phyloP scores from a whole-genome alignment of 2,329 filamentous ascomycete species.

The Lithohypha guttulata region DNA sequence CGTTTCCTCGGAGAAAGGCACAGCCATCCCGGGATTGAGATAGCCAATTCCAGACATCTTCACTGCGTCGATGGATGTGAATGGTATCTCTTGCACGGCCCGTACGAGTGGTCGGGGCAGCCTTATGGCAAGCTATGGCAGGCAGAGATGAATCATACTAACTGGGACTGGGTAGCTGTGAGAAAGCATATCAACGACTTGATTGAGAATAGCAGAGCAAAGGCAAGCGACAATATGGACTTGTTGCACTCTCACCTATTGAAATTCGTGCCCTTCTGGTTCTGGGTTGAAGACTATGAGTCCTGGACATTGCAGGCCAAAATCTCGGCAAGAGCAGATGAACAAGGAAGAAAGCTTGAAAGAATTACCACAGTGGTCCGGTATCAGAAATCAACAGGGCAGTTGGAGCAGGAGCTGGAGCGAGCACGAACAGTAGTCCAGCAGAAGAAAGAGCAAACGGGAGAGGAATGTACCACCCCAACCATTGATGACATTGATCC shows the following conservation, averaged over 20 bases:
- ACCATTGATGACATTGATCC: neutral
- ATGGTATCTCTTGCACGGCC: constrained; percentile 3
- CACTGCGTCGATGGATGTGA: neutral
- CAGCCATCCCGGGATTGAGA: neutral
- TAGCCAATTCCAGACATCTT: constrained; percentile 1
- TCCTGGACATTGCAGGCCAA: neutral
- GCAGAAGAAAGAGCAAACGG: neutral
- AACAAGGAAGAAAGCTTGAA: neutral
- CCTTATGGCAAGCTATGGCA: constrained; percentile 6
- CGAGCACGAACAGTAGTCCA: neutral
- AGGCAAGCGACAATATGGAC: neutral
- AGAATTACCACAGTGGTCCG: neutral
- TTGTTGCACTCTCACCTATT: neutral
- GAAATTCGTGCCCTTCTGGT: constrained; percentile 1
- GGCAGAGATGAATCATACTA: constrained; percentile 3
- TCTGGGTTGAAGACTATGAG: constrained; percentile 3
- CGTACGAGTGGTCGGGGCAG: constrained; percentile 5
- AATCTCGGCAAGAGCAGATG: neutral
- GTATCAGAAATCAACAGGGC: neutral
- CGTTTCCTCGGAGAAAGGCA: constrained; percentile 4
- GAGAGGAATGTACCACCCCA: neutral
- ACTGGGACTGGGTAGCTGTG: constrained; percentile 7
- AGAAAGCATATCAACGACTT: constrained; percentile 3
- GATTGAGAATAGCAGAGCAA: neutral
- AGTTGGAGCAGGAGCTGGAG: neutral